Base-by-base conservation (phyloP, 1,139 yeast species). In the Tardiomyces blankii region DNA sequence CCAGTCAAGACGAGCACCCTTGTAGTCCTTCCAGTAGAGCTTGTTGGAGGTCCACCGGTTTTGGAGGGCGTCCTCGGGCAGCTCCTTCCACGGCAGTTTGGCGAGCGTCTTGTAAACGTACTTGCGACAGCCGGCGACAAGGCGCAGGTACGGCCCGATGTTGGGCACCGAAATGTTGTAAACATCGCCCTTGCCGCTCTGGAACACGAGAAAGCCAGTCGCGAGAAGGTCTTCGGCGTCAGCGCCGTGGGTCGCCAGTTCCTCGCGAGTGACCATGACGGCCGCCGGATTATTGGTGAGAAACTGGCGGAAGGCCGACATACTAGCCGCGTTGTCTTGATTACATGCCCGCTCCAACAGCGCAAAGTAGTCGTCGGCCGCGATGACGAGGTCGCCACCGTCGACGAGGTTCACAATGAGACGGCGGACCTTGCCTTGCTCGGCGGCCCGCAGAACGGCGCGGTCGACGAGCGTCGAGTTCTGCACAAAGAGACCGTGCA, bases 1-100 rank as follows among this genome's bases (percentile, higher is more conserved):
- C 88, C 88, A 83, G 44, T 72, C 68, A 33, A 83, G 61, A 47
- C 71, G 75, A 43, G 75, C 66, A 0, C 89, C 91, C 48, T 74
- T 72, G 51, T 77, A 75, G 4, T 81, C 82, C 44, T 71, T 67
- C 63, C 80, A 71, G 49, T 73, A 74, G 38, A 68, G 64, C 46
- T 70, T 72, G 63, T 69, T 53, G 18, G 59, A 56, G 38, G 60
- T 74, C 76, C 82, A 79, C 52, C 68, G 72, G 14, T 69, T 69
- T 23, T 62, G 62, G 9, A 83, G 54, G 21, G 65, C 68, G 1
- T 68, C 66, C 51, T 81, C 85, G 23, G 78, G 63, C 13, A 72
- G 51, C 58, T 82, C 87, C 42, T 72, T 72, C 63, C 71, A 74
- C 47, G 72, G 70, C 19, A 65, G 61, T 50, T 68, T 69, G 30